Evolutionary conservation across 352 stramenopile genomes (phyloP), one percentile per base, ranked within the genome.

Genomic region (Salisapilia sapeloensis): DNA sequence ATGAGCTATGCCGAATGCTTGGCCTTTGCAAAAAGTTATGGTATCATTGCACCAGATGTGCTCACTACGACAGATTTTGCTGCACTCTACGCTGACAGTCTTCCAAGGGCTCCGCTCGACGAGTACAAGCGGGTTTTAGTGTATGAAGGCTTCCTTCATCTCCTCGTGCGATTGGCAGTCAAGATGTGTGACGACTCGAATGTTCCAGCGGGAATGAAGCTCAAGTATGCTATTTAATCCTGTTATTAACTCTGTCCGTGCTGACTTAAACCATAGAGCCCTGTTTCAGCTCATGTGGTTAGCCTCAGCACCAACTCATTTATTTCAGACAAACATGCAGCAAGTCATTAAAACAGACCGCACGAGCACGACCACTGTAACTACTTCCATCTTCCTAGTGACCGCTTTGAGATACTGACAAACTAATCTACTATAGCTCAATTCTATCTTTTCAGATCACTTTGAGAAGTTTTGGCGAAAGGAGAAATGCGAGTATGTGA

Each of bases 251-350:
- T 9, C 28, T 4, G 16, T 24, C 13, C 10, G 13, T 31, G 5
- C 4, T 17, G 16, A n/a, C n/a, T n/a, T 10, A 16, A 13, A 24
- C 10, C 9, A 25, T 30, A 76, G 60, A 35, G 65, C 60, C 0
- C 50, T 87, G 11, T 78, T 87, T 36, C 71, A 87, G 47, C 44
- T 84, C 28, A 87, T 87, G 71, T 87, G 71, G 71, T 48, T 87
- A 22, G 56, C 60, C 16, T 74, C 60, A 11, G 48, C 63, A 14
- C 71, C 64, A 7, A 53, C 40, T 26, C 79, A 61, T 13, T 56
- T 50, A 14, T 59, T 52, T 4, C 42, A 50, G 17, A 42, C 81
- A 18, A 67, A 74, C 58, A 82, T 78, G 38, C 64, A 53, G 26
- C 61, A 77, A 28, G 48, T 79, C 4, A 62, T 78, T 42, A 84